These are phyloP conservation scores for Fomitopsis serialis DNA, from an alignment of 768 basidiomycete species.

Conservation along the genomic window DNA sequence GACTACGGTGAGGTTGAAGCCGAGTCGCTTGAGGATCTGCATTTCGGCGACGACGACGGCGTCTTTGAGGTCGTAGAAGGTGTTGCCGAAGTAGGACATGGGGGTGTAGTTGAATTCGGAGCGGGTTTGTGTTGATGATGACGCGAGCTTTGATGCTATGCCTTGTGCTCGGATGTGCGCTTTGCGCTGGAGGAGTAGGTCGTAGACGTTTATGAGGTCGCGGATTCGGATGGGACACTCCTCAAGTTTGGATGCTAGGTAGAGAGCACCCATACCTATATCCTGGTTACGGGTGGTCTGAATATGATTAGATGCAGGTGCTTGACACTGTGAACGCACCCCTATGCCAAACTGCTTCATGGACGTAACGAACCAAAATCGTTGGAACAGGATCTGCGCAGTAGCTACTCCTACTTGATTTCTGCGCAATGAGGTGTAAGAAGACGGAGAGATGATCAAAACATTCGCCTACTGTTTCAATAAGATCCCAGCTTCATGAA, in stretches of 20 bases:
- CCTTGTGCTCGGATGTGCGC: conserved; percentile 35
- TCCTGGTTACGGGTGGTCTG: conserved; percentile 43
- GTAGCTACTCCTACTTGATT: conserved; percentile 97
- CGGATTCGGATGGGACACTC: conserved; percentile 90
- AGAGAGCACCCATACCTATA: conserved; percentile 30
- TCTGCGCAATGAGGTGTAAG: conserved; percentile 31
- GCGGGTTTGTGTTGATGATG: conserved; percentile 26
- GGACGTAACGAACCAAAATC: conserved; percentile 95
- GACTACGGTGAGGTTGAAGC: conserved; percentile 91
- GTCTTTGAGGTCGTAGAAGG: conserved; percentile 94
- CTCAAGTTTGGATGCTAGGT: conserved; percentile 75
- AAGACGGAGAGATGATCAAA: neutral
- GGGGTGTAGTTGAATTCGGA: conserved; percentile 59
- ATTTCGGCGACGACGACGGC: conserved; percentile 92
- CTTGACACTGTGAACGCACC: conserved; percentile 42
- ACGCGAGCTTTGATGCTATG: conserved; percentile 16
- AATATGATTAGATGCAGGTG: neutral
- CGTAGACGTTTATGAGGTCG: conserved; percentile 92
- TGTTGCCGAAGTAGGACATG: conserved; percentile 85
- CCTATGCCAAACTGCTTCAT: conserved; percentile 93
- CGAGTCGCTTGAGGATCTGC: conserved; percentile 94
- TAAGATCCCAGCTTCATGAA: conserved; percentile 90
- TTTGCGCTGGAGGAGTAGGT: conserved; percentile 77
- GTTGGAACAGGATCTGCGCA: conserved; percentile 92
- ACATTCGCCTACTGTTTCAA: conserved; percentile 73